Percentiles rank a stretch among this genome's conserved stretches.
Evolutionary conservation across 768 basidiomycete species (phyloP).

Genomic region (Rhizopogon vulgaris): DNA sequence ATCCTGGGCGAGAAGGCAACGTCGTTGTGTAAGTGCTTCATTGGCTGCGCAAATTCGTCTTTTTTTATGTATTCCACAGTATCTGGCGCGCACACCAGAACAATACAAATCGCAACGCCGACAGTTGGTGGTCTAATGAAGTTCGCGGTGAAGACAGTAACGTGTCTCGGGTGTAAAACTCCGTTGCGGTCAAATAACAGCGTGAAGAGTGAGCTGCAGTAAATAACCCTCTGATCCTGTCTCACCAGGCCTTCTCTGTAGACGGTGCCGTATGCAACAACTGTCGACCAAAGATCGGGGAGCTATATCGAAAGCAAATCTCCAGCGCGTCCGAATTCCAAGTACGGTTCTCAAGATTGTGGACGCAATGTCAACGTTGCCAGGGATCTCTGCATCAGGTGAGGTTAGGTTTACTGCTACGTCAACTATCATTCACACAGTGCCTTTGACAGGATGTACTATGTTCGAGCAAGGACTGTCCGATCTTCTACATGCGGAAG

Average conservation of each 20-base stretch:
- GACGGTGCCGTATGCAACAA: constrained; percentile 94
- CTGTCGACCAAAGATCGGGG: constrained; percentile 78
- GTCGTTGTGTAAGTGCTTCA: constrained; percentile 57
- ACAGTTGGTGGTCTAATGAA: constrained; percentile 98
- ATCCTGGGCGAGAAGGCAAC: constrained; percentile 90
- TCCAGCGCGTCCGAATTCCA: constrained; percentile 69
- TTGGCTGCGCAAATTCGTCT: constrained; percentile 3
- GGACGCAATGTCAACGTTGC: constrained; percentile 99
- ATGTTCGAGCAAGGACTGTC: constrained; percentile 95
- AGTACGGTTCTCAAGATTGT: constrained; percentile 88
- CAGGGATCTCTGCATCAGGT: constrained; percentile 97
- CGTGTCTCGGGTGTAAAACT: constrained; percentile 94
- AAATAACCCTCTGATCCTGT: not conserved
- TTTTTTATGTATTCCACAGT: constrained; percentile 42
- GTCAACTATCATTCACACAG: not conserved
- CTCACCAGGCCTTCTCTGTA: constrained; percentile 23
- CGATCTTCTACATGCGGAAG: constrained; percentile 98
- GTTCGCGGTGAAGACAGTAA: constrained; percentile 93
- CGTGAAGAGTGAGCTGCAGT: constrained; percentile 44
- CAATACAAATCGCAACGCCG: constrained; percentile 94
- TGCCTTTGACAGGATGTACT: constrained; percentile 70
- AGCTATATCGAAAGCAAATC: constrained; percentile 91
- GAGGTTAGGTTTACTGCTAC: constrained; percentile 2
- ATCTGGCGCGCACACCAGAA: constrained; percentile 91
- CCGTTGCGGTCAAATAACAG: constrained; percentile 76